phyloP scores from a whole-genome alignment of 805 yeast genomes.

The Vanderwaltozyma yarrowii region DNA sequence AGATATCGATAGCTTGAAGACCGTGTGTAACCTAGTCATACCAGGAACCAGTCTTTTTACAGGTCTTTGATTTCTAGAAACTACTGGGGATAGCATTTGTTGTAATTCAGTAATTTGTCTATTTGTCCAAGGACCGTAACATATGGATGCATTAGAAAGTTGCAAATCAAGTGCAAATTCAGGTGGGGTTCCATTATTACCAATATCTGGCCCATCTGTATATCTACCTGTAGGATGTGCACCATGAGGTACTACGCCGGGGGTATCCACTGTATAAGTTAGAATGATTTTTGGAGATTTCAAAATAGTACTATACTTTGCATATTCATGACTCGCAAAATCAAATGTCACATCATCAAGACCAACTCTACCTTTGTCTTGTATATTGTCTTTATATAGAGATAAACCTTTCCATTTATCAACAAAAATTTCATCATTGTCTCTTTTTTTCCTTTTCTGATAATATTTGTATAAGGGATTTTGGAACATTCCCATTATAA shows the following conservation, averaged over 20 bases:
- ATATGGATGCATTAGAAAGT: constrained; percentile 51
- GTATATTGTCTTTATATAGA: constrained; percentile 44
- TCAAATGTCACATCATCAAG: constrained; percentile 27
- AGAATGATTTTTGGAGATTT: constrained; percentile 49
- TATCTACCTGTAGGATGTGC: constrained; percentile 23
- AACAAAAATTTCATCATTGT: constrained; percentile 8
- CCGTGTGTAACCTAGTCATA: constrained; percentile 41
- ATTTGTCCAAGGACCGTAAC: constrained; percentile 96
- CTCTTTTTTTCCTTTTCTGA: constrained; percentile 1
- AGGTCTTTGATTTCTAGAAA: constrained; percentile 46
- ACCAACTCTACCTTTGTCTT: constrained; percentile 24
- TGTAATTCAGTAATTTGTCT: constrained; percentile 65
- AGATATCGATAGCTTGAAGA: constrained; percentile 44
- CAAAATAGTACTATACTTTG: constrained; percentile 59
- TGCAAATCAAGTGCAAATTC: constrained; percentile 50
- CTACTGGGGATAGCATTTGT: constrained; percentile 54
- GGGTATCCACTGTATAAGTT: constrained; percentile 58
- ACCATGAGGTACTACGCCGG: constrained; percentile 48
- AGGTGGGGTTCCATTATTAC: constrained; percentile 51
- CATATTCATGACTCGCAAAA: constrained; percentile 56
- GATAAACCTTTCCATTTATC: constrained; percentile 68
- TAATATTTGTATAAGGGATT: constrained; percentile 2
- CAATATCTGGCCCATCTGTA: constrained; percentile 43
- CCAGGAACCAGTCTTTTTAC: constrained; percentile 38
- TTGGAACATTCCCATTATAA: constrained; percentile 6